Conservation (phyloP, 2,329 filamentous ascomycete species). For the Trichoderma sp. region DNA sequence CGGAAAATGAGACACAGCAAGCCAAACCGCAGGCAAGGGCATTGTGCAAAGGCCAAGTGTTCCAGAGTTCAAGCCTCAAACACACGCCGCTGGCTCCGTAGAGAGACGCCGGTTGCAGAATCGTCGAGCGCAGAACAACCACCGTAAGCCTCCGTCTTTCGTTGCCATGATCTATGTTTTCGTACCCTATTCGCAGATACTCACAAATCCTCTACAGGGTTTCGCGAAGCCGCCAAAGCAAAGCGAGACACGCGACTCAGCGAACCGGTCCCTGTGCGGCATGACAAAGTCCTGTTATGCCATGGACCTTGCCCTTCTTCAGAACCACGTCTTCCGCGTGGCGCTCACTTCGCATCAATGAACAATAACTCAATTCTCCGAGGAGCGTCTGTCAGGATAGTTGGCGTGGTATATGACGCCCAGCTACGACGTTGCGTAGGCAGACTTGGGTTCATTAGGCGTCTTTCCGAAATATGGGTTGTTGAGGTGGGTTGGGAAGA, state of each 20-base stretch:
- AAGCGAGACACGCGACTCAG: not conserved
- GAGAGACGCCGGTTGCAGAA: not conserved
- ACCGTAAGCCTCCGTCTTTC: not conserved
- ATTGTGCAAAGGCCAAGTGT: not conserved
- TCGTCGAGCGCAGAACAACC: not conserved
- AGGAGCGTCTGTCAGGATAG: conserved; percentile 1
- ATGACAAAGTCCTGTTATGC: not conserved
- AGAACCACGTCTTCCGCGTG: not conserved
- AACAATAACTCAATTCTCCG: not conserved
- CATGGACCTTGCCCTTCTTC: not conserved
- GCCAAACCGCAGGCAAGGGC: not conserved
- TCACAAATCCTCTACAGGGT: not conserved
- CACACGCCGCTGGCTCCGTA: too few relatives aligned
- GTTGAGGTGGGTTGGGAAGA: not conserved
- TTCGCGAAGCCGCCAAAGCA: conserved; percentile 1
- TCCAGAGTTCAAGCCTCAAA: not conserved
- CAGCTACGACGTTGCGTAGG: conserved; percentile 11
- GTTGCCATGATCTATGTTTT: not conserved
- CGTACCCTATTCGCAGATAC: not conserved
- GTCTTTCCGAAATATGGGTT: conserved; percentile 3
- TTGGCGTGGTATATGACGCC: conserved; percentile 5
- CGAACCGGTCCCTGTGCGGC: not conserved
- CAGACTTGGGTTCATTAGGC: conserved; percentile 4
- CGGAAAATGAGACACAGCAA: not conserved
- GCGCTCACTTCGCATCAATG: not conserved